These are phyloP conservation scores for Euphorbia lathyris DNA, from an alignment of 345 rosid species.

Conservation along the genomic window DNA sequence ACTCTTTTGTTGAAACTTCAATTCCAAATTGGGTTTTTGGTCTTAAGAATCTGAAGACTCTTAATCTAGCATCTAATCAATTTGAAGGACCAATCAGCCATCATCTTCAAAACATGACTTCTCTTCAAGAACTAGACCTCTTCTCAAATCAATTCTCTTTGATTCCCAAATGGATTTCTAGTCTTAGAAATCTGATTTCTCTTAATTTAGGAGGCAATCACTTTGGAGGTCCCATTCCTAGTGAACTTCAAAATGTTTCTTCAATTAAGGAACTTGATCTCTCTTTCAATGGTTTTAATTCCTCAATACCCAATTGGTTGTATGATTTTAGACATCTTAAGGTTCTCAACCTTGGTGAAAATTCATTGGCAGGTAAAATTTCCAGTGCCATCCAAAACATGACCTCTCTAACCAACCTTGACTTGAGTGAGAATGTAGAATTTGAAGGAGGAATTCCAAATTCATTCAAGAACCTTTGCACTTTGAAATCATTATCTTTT, in stretches of 20 bases:
- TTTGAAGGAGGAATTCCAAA: constrained; percentile 7
- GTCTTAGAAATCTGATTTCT: not conserved
- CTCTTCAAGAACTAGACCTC: not conserved
- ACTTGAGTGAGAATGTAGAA: not conserved
- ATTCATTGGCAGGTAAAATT: constrained; percentile 21
- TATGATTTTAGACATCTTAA: constrained; percentile 10
- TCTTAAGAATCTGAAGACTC: constrained; percentile 10
- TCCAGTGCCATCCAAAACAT: constrained; percentile 18
- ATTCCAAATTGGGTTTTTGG: constrained; percentile 18
- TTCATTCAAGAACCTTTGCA: constrained; percentile 18
- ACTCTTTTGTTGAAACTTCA: not conserved
- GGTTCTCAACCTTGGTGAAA: constrained; percentile 7
- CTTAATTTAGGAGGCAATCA: not conserved
- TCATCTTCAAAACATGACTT: not conserved
- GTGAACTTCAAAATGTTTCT: not conserved
- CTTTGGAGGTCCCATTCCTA: not conserved
- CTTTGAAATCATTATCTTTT: not conserved
- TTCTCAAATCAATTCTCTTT: not conserved
- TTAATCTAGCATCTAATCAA: not conserved
- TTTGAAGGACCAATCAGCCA: not conserved
- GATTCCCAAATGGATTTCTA: not conserved
- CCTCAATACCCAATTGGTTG: not conserved
- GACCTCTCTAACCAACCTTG: constrained; percentile 9
- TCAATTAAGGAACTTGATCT: not conserved
- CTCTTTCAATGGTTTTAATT: not conserved